Conservation (phyloP, 2,329 filamentous ascomycete genomes). For the Aspergillus caelatus region DNA sequence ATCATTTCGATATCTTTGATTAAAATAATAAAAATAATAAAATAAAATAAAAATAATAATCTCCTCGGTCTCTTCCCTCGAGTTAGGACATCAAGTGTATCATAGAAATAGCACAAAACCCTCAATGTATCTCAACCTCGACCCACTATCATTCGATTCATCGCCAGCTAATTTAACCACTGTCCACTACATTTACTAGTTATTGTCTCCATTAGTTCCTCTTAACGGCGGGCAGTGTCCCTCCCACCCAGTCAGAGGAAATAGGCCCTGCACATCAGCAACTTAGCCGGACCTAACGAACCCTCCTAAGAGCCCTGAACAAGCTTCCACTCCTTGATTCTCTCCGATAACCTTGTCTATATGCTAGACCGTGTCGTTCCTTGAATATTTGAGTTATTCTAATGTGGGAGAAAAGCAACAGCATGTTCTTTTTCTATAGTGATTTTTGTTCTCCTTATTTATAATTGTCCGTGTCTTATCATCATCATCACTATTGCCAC, state of each 20-base stretch:
- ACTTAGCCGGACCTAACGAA: background rate
- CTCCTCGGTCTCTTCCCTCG: background rate
- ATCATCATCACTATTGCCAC: background rate
- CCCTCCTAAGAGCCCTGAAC: background rate
- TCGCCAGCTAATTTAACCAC: conserved; percentile 3
- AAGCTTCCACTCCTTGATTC: conserved; percentile 3
- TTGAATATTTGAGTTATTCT: background rate
- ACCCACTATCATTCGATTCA: conserved; percentile 7
- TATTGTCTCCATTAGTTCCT: background rate
- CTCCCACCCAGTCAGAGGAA: background rate
- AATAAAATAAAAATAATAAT: too few relatives aligned
- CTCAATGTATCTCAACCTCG: background rate
- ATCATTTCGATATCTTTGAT: background rate
- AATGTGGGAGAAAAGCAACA: conserved; percentile 5
- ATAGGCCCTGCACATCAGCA: background rate
- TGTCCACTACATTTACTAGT: background rate
- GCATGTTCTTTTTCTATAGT: background rate
- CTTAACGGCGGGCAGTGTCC: conserved; percentile 18
- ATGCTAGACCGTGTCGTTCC: background rate
- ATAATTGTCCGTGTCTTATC: background rate
- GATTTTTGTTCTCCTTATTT: background rate
- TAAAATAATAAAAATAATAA: too few relatives aligned
- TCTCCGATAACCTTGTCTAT: background rate
- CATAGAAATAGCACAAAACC: background rate
- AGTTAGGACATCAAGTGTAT: background rate